phyloP scores from a whole-genome alignment of 306 rosid species.

The Sesbania bispinosa region DNA sequence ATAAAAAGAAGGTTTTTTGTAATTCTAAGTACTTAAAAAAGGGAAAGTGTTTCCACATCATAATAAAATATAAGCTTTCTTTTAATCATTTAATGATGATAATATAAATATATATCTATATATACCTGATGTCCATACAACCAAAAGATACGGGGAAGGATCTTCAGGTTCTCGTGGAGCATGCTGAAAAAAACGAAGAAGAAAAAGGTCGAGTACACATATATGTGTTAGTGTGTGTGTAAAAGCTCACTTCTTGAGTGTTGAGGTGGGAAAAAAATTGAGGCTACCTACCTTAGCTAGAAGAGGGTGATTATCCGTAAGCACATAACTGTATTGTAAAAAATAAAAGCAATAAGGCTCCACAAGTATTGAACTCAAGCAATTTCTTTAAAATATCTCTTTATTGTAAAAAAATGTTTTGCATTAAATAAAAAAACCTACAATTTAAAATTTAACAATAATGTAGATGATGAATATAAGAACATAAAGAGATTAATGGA shows the following conservation, averaged over 20 bases:
- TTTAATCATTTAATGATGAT: too few relatives aligned
- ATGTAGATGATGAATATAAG: too few relatives aligned
- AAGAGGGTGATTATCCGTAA: too few relatives aligned
- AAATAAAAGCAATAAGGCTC: background rate
- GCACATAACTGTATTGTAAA: too few relatives aligned
- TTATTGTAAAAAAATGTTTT: background rate
- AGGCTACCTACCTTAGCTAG: too few relatives aligned
- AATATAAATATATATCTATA: too few relatives aligned
- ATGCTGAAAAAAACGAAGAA: too few relatives aligned
- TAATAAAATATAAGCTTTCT: too few relatives aligned
- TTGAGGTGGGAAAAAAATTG: background rate
- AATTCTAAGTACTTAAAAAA: background rate
- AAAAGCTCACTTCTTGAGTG: background rate
- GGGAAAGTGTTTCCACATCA: background rate
- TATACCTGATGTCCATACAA: slow-evolving; percentile 50
- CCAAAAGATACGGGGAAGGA: slow-evolving; percentile 43
- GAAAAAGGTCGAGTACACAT: background rate
- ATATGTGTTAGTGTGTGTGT: too few relatives aligned
- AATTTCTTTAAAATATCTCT: background rate
- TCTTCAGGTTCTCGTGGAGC: too few relatives aligned
- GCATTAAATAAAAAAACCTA: background rate
- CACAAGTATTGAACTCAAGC: background rate
- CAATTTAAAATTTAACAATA: too few relatives aligned
- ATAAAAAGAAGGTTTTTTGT: background rate
- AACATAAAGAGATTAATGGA: too few relatives aligned